phyloP scores from a whole-genome alignment of 2,329 filamentous ascomycete species.

The Pseudogymnoascus sp. region DNA sequence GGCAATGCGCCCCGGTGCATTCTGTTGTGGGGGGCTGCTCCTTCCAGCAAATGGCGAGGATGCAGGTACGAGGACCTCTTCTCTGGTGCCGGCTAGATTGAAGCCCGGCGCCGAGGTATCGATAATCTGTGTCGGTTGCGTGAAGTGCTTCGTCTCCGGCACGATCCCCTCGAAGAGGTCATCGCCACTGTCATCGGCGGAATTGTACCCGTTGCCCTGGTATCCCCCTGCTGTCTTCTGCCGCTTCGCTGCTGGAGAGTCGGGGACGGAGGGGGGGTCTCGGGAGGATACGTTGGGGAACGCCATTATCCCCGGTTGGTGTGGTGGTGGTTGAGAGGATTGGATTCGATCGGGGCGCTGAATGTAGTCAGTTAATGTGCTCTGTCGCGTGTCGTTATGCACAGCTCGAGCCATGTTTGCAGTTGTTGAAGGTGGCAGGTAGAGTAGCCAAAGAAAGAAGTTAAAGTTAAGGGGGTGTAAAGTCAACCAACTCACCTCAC shows the following conservation, averaged over 20 bases:
- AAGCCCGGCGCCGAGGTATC: conserved; percentile 25
- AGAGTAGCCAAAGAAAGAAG: not conserved
- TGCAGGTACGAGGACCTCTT: conserved; percentile 72
- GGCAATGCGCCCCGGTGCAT: conserved; percentile 33
- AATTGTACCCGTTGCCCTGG: conserved; percentile 28
- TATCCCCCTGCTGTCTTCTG: conserved; percentile 27
- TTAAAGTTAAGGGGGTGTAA: not conserved
- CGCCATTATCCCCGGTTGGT: not conserved
- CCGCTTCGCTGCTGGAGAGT: conserved; percentile 26
- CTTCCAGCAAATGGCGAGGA: conserved; percentile 58
- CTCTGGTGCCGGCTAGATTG: conserved; percentile 13
- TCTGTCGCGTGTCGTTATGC: not conserved
- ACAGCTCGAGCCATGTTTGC: not conserved
- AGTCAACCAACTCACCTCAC: not conserved
- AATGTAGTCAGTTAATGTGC: not conserved
- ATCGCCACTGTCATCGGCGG: conserved; percentile 39
- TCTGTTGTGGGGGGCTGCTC: not conserved
- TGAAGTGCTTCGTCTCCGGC: conserved; percentile 37
- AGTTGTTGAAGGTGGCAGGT: not conserved
- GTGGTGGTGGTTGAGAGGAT: not conserved
- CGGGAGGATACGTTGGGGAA: not conserved
- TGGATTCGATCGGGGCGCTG: not conserved
- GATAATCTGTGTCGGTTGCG: conserved; percentile 37
- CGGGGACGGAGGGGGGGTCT: conserved; percentile 11
- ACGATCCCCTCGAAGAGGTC: conserved; percentile 37